These are phyloP conservation scores for Naumovozyma baii DNA, from an alignment of 805 yeast genomes.

Conservation along the genomic window DNA sequence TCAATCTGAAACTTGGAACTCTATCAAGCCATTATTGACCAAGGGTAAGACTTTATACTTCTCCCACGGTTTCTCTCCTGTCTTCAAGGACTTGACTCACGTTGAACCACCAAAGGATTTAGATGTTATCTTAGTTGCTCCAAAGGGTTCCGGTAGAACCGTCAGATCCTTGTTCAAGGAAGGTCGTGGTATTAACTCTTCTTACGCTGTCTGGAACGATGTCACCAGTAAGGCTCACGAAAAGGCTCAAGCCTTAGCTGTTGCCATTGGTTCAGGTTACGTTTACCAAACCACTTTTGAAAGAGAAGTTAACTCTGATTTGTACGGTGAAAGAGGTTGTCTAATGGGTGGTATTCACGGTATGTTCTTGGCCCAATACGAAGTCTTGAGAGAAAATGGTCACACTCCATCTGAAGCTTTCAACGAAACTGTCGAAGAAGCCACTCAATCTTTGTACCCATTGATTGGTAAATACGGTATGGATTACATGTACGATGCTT, in stretches of 20 bases:
- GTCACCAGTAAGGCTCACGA: constrained; percentile 98
- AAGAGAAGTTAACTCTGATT: constrained; percentile 97
- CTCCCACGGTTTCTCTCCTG: constrained; percentile 99
- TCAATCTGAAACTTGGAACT: constrained; percentile 95
- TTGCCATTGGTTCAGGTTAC: constrained; percentile 99
- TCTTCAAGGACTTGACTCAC: constrained; percentile 92
- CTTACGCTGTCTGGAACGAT: constrained; percentile 99
- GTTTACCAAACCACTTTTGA: constrained; percentile 99
- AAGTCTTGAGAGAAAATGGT: constrained; percentile 98
- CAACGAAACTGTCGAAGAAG: constrained; percentile 99
- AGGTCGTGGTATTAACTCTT: constrained; percentile 99
- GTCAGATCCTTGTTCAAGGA: constrained; percentile 98
- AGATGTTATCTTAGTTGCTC: constrained; percentile 97
- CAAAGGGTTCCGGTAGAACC: constrained; percentile 99
- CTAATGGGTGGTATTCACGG: constrained; percentile 99
- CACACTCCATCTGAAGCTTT: constrained; percentile 99
- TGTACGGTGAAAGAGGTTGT: constrained; percentile 99
- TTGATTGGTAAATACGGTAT: constrained; percentile 98
- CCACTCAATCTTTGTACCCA: constrained; percentile 98
- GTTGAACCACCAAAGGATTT: constrained; percentile 92
- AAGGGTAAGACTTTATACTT: constrained; percentile 97
- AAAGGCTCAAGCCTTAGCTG: constrained; percentile 96
- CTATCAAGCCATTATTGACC: constrained; percentile 82
- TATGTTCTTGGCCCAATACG: constrained; percentile 99
- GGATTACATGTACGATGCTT: constrained; percentile 99